Conservation (phyloP, 2,329 filamentous ascomycete species). For the Zymoseptoria tritici region DNA sequence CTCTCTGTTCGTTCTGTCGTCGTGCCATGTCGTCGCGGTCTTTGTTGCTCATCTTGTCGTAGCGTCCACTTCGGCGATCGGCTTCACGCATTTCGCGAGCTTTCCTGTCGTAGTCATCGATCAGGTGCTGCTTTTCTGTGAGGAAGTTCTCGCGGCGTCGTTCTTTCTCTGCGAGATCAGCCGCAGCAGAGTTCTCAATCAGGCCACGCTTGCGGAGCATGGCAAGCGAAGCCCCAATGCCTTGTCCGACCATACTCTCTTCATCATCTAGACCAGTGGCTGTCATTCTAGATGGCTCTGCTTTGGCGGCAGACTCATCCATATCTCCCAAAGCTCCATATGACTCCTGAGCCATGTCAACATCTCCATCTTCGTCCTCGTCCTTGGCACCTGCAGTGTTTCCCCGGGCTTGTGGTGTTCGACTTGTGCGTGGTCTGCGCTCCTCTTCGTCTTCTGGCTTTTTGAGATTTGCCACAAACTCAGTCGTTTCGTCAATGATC, state of each 20-base stretch:
- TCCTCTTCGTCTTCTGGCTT: conserved; percentile 51
- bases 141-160: conserved; percentile 72
- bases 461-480: conserved; percentile 82
- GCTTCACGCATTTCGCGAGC: conserved; percentile 76
- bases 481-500: conserved; percentile 91
- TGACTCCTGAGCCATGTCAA: conserved; percentile 24
- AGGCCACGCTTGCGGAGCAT: conserved; percentile 82
- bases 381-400: conserved; percentile 40
- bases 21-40: conserved; percentile 86
- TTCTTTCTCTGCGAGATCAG: conserved; percentile 36
- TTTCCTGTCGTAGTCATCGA: conserved; percentile 70
- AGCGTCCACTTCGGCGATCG: conserved; percentile 72
- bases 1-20: conserved; percentile 79
- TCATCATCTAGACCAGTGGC: conserved; percentile 78
- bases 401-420: conserved; percentile 22
- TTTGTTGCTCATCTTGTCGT: conserved; percentile 82
- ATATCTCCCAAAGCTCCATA: conserved; percentile 39
- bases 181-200: conserved; percentile 57
- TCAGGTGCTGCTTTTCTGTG: conserved; percentile 66
- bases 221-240: conserved; percentile 73
- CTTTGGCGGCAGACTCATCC: conserved; percentile 38
- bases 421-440: conserved; percentile 37
- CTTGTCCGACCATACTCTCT: conserved; percentile 61
- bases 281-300: conserved; percentile 47
- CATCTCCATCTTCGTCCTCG: conserved; percentile 43